Base-by-base conservation (phyloP, 495 filamentous ascomycete genomes). In the Neurospora sp. region DNA sequence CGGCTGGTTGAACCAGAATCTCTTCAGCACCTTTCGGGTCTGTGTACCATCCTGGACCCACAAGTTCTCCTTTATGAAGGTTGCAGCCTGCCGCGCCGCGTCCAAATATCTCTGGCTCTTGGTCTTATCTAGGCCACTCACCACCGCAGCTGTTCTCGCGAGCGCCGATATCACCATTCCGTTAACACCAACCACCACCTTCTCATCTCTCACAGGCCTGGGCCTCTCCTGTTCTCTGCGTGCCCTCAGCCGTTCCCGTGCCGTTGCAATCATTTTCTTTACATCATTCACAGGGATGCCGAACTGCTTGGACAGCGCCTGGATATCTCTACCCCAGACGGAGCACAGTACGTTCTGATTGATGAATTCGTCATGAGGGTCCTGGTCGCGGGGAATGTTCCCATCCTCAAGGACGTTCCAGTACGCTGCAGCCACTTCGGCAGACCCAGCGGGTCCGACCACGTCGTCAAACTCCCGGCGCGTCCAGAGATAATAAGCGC, bases 401-500 rank as follows among this genome's bases (percentile, higher is more conserved):
- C 96, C 96, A 73, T 97, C 89, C 20, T 92, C 86, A n/a, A 89
- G 86, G 20, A 98, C 92, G 75, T 92, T 91, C 88, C 91, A 98
- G 79, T 97, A 94, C 22, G 88, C 89, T 31, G 93, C 93, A 72
- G 91, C 91, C 40, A 98, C 88, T 27, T 82, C 82, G 61, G 45
- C 73, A 2, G 70, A 72, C 8, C 69, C 75, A 20, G 48, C 75
- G 6, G 53, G 27, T 4, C 89, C 90, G 2, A 98, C 88, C 4
- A 97, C 87, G 69, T 88, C 86, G 41, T 93, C 90, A 75, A 98
- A 90, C 75, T 98, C 95, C 75, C 93, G 91, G 71, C 91, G 83
- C 0, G 94, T 97, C 94, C 95, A 99, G 22, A 97, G 89, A 77
- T 99, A 98, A 77, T 93, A 98, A 3, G 96, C 96, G 22, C 96